Conservation (phyloP, 371 early-diverging fungal species). For the Cladochytrium tenue region DNA sequence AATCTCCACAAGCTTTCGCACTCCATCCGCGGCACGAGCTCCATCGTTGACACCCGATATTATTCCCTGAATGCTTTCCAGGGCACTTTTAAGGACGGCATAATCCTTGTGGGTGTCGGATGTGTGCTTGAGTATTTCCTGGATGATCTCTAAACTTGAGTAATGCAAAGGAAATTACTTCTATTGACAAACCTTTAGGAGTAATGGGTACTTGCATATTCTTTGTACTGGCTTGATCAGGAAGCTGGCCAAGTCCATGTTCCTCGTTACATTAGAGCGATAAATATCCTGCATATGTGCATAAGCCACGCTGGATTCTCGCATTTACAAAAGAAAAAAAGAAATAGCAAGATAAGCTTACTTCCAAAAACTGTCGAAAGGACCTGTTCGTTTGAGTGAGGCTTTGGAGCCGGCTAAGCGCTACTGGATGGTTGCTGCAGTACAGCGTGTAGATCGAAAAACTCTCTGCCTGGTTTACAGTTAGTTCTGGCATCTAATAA, state of each 20-base stretch:
- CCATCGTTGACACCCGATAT: constrained; percentile 46
- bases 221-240: constrained; percentile 97
- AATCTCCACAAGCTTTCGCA: constrained; percentile 40
- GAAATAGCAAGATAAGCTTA: constrained; percentile 11
- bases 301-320: no score
- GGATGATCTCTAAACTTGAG: neutral
- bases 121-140: constrained; percentile 50
- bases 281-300: constrained; percentile 34
- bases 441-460: constrained; percentile 41
- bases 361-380: constrained; percentile 41
- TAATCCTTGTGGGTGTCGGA: constrained; percentile 36
- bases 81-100: constrained; percentile 31
- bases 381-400: constrained; percentile 31
- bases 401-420: constrained; percentile 33
- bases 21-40: constrained; percentile 40
- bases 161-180: neutral
- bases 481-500: neutral
- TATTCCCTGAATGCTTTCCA: constrained; percentile 44
- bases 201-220: constrained; percentile 95
- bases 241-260: constrained; percentile 55
- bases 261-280: constrained; percentile 35
- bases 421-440: constrained; percentile 42
- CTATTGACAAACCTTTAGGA: constrained; percentile 60
- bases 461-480: constrained; percentile 15
- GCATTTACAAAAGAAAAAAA: no score